A percentile compares a stretch with the other conserved stretches of the same genome.
phyloP scores from a whole-genome alignment of 2,329 filamentous ascomycete genomes.

The Fusarium cicatricum region DNA sequence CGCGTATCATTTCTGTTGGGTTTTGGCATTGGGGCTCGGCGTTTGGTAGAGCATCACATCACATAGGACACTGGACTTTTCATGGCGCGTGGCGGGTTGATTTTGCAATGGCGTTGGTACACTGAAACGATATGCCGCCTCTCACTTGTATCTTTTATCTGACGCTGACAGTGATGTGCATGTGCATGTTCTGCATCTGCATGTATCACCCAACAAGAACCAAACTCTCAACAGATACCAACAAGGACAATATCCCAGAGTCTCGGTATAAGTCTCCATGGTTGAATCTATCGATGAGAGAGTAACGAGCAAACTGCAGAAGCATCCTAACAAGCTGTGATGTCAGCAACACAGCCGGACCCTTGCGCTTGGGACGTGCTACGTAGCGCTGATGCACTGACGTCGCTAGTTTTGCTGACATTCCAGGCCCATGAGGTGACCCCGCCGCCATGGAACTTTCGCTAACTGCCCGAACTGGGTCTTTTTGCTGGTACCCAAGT shows the following conservation, averaged over 20 bases:
- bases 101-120: conserved; percentile 19
- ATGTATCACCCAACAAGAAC: too few relatives aligned
- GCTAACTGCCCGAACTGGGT: conserved; percentile 10
- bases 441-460: conserved; percentile 33
- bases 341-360: conserved; percentile 25
- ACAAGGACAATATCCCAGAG: too few relatives aligned
- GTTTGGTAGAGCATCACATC: conserved; percentile 28
- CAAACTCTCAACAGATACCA: too few relatives aligned
- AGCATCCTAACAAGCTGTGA: conserved; percentile 23
- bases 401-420: conserved; percentile 33
- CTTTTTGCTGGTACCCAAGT: conserved; percentile 23
- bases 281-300: too few relatives aligned
- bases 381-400: conserved; percentile 36
- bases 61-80: conserved; percentile 6
- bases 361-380: conserved; percentile 17
- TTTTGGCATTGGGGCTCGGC: conserved; percentile 24
- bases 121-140: conserved; percentile 8
- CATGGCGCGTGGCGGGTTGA: conserved; percentile 4
- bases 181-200: too few relatives aligned
- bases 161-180: too few relatives aligned
- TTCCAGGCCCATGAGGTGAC: conserved; percentile 24
- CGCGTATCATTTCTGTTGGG: conserved; percentile 1
- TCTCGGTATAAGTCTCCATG: too few relatives aligned
- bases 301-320: too few relatives aligned
- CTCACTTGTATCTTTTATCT: not conserved